These are phyloP conservation scores for Suhomyces anneliseae DNA, from an alignment of 1,139 yeast species.

Conservation along the genomic window DNA sequence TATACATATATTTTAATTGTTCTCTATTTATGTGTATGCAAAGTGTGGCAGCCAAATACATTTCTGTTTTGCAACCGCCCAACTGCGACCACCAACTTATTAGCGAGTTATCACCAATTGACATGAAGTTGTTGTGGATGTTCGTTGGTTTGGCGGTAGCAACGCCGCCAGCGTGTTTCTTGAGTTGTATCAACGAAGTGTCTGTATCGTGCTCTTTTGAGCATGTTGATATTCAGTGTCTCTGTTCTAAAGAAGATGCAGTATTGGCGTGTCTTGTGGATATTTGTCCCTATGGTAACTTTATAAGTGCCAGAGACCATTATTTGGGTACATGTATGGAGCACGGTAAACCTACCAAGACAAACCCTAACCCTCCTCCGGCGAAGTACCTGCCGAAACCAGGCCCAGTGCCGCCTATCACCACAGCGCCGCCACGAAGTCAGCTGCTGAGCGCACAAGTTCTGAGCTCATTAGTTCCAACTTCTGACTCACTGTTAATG, in stretches of 20 bases:
- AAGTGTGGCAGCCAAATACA: no score
- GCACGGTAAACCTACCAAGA: slow-evolving; percentile 23
- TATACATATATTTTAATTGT: no score
- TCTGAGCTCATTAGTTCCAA: no score
- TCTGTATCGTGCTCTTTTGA: slow-evolving; percentile 32
- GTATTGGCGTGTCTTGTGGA: slow-evolving; percentile 49
- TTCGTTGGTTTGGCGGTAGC: slow-evolving; percentile 21
- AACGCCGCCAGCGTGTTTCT: slow-evolving; percentile 57
- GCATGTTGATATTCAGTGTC: slow-evolving; percentile 39
- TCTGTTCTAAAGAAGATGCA: slow-evolving; percentile 39
- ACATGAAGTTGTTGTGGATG: neutral
- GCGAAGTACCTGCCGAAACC: neutral
- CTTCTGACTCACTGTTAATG: no score
- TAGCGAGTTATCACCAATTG: no score
- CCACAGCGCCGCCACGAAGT: no score
- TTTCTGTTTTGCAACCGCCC: no score
- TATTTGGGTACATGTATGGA: slow-evolving; percentile 55
- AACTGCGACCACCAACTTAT: no score
- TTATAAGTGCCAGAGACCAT: slow-evolving; percentile 53
- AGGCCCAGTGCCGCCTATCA: no score
- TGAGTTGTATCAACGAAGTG: slow-evolving; percentile 43
- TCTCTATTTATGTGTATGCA: no score
- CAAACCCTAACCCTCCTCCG: slow-evolving; percentile 12
- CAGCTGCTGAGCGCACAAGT: no score
- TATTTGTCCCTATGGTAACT: slow-evolving; percentile 49